These are phyloP conservation scores for Conticribra guillardii DNA, from an alignment of 108 stramenopile genomes.

Conservation along the genomic window DNA sequence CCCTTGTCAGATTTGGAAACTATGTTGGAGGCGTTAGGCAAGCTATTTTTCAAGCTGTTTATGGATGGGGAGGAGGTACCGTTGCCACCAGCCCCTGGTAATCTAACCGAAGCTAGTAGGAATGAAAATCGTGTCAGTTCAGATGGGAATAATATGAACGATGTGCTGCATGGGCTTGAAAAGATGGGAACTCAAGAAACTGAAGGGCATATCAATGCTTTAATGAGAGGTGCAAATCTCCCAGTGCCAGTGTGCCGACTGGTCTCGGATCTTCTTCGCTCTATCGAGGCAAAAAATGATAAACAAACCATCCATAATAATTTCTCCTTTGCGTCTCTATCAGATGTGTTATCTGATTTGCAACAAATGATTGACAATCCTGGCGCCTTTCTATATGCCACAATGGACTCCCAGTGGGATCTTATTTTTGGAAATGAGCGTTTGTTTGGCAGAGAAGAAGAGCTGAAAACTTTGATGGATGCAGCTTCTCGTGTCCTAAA, in stretches of 20 bases:
- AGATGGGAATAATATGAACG: not conserved
- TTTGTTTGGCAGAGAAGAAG: slow-evolving; percentile 27
- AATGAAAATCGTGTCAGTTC: not conserved
- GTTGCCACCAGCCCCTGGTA: not conserved
- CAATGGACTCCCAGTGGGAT: slow-evolving; percentile 24
- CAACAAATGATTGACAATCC: slow-evolving; percentile 31
- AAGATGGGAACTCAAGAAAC: no score
- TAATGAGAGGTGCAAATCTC: slow-evolving; percentile 10
- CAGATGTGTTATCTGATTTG: slow-evolving; percentile 17
- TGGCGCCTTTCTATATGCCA: slow-evolving; percentile 15
- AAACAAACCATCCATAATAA: not conserved
- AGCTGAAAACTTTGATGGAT: slow-evolving; percentile 9
- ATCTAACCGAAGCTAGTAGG: slow-evolving; percentile 7
- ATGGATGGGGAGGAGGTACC: not conserved
- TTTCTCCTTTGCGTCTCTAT: not conserved
- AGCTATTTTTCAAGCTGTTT: slow-evolving; percentile 1
- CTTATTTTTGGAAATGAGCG: slow-evolving; percentile 19
- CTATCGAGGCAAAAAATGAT: not conserved
- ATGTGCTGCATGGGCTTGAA: no score
- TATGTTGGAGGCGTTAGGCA: slow-evolving; percentile 4
- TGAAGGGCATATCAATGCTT: not conserved
- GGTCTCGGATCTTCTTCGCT: slow-evolving; percentile 16
- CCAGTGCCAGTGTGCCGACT: slow-evolving; percentile 14
- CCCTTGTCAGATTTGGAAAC: not conserved
- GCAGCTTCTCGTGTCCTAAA: slow-evolving; percentile 16